These are phyloP conservation scores for Zoysia matrella DNA, from an alignment of 202 grass and related monocot species.

Conservation along the genomic window DNA sequence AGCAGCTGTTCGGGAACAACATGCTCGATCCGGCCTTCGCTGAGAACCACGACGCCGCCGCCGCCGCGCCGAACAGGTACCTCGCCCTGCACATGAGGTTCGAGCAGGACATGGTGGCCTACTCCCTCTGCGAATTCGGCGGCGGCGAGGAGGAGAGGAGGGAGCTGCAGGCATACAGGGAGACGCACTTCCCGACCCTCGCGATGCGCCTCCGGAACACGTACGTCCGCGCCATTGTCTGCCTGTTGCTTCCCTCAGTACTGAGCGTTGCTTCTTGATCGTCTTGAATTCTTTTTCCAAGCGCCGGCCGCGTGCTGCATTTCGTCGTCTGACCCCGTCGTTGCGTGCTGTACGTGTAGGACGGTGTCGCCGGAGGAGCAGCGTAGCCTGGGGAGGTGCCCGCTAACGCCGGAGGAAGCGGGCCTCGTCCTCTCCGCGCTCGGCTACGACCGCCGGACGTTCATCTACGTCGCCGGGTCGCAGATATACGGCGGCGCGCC, in stretches of 20 bases:
- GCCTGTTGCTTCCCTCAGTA: too few species aligned
- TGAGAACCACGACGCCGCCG: slow-evolving; percentile 8
- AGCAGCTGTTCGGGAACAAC: slow-evolving; percentile 71
- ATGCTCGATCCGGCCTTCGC: slow-evolving; percentile 33
- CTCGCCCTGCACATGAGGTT: slow-evolving; percentile 93
- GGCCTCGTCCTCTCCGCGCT: slow-evolving; percentile 76
- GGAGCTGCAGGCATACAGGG: slow-evolving; percentile 81
- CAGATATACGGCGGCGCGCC: slow-evolving; percentile 79
- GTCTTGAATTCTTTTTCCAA: too few species aligned
- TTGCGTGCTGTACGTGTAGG: slow-evolving; percentile 28
- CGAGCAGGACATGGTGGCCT: slow-evolving; percentile 97
- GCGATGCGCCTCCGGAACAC: slow-evolving; percentile 60
- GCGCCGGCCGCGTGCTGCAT: too few species aligned
- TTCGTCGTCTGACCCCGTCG: neutral
- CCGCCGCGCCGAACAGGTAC: slow-evolving; percentile 53
- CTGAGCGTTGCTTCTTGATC: too few species aligned
- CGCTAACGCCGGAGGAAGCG: slow-evolving; percentile 86
- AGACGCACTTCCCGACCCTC: slow-evolving; percentile 84
- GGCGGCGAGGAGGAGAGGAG: slow-evolving; percentile 73
- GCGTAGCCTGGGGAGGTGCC: slow-evolving; percentile 82
- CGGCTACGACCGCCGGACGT: slow-evolving; percentile 69
- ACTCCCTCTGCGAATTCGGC: slow-evolving; percentile 95
- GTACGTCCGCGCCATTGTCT: slow-evolving; percentile 28
- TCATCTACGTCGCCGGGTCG: slow-evolving; percentile 90
- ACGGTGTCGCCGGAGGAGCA: slow-evolving; percentile 75